Evolutionary conservation across 2,329 filamentous ascomycete genomes (phyloP).

Genomic region (Botrytis byssoidea): DNA sequence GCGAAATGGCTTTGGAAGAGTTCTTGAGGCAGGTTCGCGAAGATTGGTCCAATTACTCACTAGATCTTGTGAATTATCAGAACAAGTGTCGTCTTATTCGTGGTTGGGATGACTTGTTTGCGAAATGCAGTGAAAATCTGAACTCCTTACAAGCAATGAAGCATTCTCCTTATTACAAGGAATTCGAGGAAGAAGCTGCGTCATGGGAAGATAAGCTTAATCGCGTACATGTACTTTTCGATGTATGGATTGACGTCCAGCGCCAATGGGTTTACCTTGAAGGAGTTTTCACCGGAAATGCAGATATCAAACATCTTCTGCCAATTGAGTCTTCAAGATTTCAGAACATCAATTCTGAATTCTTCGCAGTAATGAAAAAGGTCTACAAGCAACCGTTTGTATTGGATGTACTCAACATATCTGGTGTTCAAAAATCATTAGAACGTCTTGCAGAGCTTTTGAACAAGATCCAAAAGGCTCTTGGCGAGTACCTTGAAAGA

Average conservation of each 20-base stretch:
- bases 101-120: slow-evolving; percentile 97
- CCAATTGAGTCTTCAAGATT: slow-evolving; percentile 96
- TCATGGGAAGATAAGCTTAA: slow-evolving; percentile 98
- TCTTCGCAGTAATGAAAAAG: slow-evolving; percentile 99
- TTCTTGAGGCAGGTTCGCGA: slow-evolving; percentile 96
- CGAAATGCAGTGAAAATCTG: slow-evolving; percentile 96
- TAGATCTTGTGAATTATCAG: slow-evolving; percentile 96
- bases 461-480: slow-evolving; percentile 98
- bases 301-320: slow-evolving; percentile 96
- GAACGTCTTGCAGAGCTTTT: slow-evolving; percentile 94
- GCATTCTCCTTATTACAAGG: slow-evolving; percentile 98
- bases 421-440: slow-evolving; percentile 91
- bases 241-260: slow-evolving; percentile 99
- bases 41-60: slow-evolving; percentile 90
- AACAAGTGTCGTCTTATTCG: slow-evolving; percentile 97
- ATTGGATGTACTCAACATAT: slow-evolving; percentile 92
- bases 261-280: slow-evolving; percentile 99
- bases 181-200: slow-evolving; percentile 96
- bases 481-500: slow-evolving; percentile 97
- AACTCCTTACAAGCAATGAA: slow-evolving; percentile 98
- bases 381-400: slow-evolving; percentile 96
- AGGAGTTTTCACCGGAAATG: slow-evolving; percentile 97
- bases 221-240: slow-evolving; percentile 93
- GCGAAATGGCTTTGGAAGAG: slow-evolving; percentile 97
- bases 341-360: slow-evolving; percentile 99